These are phyloP conservation scores for Aristolochia contorta DNA, from an alignment of 164 flowering plant genomes.

Conservation along the genomic window DNA sequence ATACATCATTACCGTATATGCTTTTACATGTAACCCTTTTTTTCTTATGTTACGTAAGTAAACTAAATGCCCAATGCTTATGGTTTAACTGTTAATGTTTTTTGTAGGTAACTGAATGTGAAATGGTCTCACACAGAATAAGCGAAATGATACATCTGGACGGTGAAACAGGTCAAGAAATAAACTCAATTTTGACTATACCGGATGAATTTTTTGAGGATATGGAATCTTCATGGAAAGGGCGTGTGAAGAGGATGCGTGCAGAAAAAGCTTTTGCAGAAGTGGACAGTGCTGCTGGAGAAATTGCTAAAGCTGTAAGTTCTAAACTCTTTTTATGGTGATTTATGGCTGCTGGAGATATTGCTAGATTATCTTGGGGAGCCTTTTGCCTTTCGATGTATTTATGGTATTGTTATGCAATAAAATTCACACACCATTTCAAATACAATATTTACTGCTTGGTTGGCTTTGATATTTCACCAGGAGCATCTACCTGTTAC, in stretches of 20 bases:
- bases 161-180: conserved; percentile 57
- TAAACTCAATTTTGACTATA: conserved; percentile 36
- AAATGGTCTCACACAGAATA: conserved; percentile 46
- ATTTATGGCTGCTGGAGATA: too few species aligned
- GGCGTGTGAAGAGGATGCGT: conserved; percentile 80
- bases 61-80: not conserved
- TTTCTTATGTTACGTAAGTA: too few species aligned
- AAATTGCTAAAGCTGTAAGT: conserved; percentile 67
- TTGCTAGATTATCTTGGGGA: too few species aligned
- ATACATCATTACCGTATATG: too few species aligned
- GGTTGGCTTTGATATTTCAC: too few species aligned
- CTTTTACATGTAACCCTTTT: too few species aligned
- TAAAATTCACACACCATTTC: too few species aligned
- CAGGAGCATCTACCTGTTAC: too few species aligned
- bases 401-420: too few species aligned
- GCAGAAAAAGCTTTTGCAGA: conserved; percentile 51
- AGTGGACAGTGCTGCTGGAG: conserved; percentile 72
- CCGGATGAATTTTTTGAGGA: conserved; percentile 85
- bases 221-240: conserved; percentile 89
- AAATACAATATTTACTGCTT: too few species aligned
- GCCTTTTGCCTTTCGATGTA: too few species aligned
- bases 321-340: not conserved
- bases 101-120: conserved; percentile 62
- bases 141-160: conserved; percentile 61
- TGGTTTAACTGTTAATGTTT: not conserved